Base-by-base conservation (phyloP, 495 filamentous ascomycete species). In the Achaetomiella virescens region DNA sequence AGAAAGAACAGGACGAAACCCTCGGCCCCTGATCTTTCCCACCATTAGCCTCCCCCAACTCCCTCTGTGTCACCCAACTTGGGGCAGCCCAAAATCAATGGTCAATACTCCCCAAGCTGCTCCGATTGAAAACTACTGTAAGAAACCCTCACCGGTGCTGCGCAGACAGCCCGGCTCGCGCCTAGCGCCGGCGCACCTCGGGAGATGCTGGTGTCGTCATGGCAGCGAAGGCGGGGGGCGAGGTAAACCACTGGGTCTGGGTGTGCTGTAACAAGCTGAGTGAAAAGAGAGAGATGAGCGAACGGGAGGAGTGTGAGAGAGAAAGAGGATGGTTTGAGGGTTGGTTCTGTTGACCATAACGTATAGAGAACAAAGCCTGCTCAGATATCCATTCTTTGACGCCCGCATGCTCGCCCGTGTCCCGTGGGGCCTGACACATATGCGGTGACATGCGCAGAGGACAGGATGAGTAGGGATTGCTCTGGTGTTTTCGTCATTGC, bases 81-180 rank as follows among this genome's bases (percentile, higher is more conserved):
- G 12, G 10, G 6, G n/a, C n/a, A n/a, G n/a, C n/a, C n/a, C n/a
- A n/a, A n/a, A n/a, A n/a, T n/a, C n/a, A n/a, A n/a, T n/a, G n/a
- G n/a, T n/a, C n/a, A n/a, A n/a, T n/a, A n/a, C n/a, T n/a, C n/a
- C n/a, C 55, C 52, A 24, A 43, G 38, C 48, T 43, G 70, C 77
- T 82, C 77, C 68, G 79, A 81, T 82, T 82, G 79, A 81, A 82
- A 82, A 82, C 79, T 82, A 60, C 62, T 62, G 61, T 62, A 50
- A 40, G 24, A 36, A 27, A 18, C 59, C 62, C n/a, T 76, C 73
- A 75, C 61, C 27, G 63, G 69, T 68, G 61, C 64, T 54, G 65
- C 67, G 35, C 63, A 37, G 61, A 57, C 61, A 24, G 51, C 42
- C 49, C 51, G 12, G 15, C 6, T 9, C 24, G 11, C 17, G 21